A percentile compares a stretch with the other conserved stretches of the same genome.
These are phyloP conservation scores for Diplodia sapinea DNA, from an alignment of 2,329 filamentous ascomycete genomes.

Conservation along the genomic window DNA sequence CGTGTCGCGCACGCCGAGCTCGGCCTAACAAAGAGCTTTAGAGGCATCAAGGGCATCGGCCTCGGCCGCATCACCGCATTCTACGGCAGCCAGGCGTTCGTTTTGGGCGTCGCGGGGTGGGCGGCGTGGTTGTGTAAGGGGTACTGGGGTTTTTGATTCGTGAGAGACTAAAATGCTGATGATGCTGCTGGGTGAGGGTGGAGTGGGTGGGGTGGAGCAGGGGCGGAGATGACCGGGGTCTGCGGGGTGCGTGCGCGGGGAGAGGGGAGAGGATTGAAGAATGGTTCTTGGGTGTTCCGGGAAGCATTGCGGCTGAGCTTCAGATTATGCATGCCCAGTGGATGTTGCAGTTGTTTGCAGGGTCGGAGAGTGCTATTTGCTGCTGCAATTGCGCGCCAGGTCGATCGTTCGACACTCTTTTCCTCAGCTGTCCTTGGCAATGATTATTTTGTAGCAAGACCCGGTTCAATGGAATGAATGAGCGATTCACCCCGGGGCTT, in stretches of 20 bases:
- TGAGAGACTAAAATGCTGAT: neutral
- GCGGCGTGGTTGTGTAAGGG: conserved; percentile 42
- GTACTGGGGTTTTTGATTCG: conserved; percentile 36
- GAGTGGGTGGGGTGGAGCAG: neutral
- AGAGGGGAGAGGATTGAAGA: neutral
- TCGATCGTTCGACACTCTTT: neutral
- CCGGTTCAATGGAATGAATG: conserved; percentile 5
- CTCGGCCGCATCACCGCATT: conserved; percentile 40
- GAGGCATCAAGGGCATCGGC: conserved; percentile 35
- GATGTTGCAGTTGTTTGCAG: neutral
- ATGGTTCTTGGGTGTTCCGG: neutral
- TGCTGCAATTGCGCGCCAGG: neutral
- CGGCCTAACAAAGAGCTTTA: conserved; percentile 40
- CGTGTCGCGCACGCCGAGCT: conserved; percentile 50
- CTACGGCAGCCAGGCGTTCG: conserved; percentile 42
- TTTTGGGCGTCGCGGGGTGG: conserved; percentile 42
- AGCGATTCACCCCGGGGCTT: neutral
- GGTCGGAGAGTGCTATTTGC: neutral
- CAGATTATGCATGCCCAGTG: neutral
- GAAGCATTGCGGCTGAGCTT: neutral
- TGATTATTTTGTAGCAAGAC: neutral
- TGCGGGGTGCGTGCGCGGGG: neutral
- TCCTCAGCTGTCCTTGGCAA: neutral
- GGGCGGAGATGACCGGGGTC: conserved; percentile 3
- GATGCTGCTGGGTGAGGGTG: neutral